These are phyloP conservation scores for Moesziomyces sp. DNA, from an alignment of 1,284 basidiomycete species.

Conservation along the genomic window DNA sequence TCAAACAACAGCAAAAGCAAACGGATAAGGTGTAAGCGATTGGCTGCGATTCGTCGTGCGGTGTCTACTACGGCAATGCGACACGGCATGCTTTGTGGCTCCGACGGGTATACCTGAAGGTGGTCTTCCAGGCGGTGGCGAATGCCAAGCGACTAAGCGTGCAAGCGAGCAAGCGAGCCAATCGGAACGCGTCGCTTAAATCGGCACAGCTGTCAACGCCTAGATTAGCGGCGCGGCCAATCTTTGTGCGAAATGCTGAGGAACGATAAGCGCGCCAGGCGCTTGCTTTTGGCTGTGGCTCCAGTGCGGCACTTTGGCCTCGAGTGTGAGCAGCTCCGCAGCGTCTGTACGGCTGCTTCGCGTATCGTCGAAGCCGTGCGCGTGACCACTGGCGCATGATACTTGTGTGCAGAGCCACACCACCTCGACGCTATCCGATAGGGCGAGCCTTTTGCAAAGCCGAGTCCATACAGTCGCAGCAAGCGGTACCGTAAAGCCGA, in stretches of 20 bases:
- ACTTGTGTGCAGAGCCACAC: neutral
- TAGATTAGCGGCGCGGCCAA: constrained; percentile 8
- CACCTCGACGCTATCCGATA: neutral
- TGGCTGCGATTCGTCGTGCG: neutral
- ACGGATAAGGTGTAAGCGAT: neutral
- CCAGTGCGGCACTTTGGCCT: neutral
- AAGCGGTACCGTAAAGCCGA: neutral
- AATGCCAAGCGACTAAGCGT: neutral
- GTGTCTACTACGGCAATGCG: neutral
- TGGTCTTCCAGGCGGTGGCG: neutral
- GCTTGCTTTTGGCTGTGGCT: too few relatives aligned
- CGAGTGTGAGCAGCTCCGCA: neutral
- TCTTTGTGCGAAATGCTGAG: neutral
- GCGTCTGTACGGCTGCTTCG: too few relatives aligned
- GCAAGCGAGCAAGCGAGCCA: constrained; percentile 20
- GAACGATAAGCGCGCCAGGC: neutral
- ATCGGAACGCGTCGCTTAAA: constrained; percentile 21
- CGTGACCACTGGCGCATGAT: neutral
- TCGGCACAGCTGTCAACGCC: constrained; percentile 1
- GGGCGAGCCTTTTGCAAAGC: too few relatives aligned
- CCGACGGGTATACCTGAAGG: neutral
- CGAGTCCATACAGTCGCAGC: neutral
- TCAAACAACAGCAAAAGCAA: neutral
- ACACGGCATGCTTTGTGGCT: neutral
- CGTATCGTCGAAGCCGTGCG: neutral